phyloP scores from a whole-genome alignment of 371 early-diverging fungal species.

The Zychaea mexicana region DNA sequence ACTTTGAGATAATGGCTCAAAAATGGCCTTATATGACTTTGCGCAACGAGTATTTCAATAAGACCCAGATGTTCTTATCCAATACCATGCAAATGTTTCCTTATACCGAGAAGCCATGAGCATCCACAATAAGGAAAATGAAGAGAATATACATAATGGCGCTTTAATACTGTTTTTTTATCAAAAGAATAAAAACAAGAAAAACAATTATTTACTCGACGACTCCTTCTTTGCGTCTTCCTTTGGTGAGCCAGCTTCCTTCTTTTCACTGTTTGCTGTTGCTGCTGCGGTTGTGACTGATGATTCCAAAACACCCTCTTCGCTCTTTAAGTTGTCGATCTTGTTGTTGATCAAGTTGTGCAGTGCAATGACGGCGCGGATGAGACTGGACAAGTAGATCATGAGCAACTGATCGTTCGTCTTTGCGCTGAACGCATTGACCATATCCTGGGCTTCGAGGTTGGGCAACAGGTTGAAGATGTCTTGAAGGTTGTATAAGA shows the following conservation, averaged over 20 bases:
- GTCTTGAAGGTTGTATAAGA: slow-evolving; percentile 95
- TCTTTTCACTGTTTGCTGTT: slow-evolving; percentile 1
- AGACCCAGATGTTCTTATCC: no score
- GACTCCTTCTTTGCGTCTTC: background rate
- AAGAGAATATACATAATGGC: background rate
- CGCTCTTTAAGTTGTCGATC: slow-evolving; percentile 64
- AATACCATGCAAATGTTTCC: no score
- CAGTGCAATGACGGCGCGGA: slow-evolving; percentile 92
- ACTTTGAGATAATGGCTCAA: no score
- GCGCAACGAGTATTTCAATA: no score
- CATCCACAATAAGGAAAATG: no score
- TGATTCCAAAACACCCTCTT: slow-evolving; percentile 26
- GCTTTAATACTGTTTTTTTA: background rate
- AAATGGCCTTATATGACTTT: no score
- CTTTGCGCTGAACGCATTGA: slow-evolving; percentile 83
- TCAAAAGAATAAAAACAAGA: background rate
- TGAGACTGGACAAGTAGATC: slow-evolving; percentile 88
- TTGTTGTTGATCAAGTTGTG: slow-evolving; percentile 96
- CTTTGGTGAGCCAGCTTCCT: background rate
- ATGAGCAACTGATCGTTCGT: slow-evolving; percentile 96
- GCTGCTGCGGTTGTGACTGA: slow-evolving; percentile 5
- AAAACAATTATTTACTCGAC: background rate
- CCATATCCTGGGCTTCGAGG: slow-evolving; percentile 72
- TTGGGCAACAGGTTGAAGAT: slow-evolving; percentile 96
- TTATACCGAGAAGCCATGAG: no score